These are phyloP conservation scores for Aspergillus sp. DNA, from an alignment of 2,329 filamentous ascomycete genomes.

Conservation along the genomic window DNA sequence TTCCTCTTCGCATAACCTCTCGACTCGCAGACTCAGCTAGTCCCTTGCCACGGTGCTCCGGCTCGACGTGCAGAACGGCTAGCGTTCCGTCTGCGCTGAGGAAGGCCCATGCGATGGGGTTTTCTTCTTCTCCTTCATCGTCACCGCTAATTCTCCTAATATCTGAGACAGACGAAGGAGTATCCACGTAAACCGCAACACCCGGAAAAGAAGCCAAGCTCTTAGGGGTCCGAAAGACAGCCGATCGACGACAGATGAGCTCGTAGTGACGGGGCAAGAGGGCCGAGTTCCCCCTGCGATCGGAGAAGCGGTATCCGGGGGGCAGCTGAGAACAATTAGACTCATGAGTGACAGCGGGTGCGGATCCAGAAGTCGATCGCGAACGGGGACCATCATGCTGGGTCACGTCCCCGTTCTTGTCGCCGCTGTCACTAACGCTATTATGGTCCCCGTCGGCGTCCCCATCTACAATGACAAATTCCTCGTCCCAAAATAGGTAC, in stretches of 20 bases:
- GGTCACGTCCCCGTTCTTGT: background rate
- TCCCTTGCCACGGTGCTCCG: constrained; percentile 39
- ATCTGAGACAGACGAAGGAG: background rate
- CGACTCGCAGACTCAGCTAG: constrained; percentile 33
- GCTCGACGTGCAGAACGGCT: constrained; percentile 42
- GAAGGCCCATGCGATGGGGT: constrained; percentile 43
- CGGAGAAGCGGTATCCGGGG: constrained; percentile 31
- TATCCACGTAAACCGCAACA: constrained; percentile 33
- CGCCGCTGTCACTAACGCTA: too few species aligned
- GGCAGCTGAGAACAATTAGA: constrained; percentile 20
- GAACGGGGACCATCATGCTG: background rate
- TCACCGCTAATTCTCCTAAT: background rate
- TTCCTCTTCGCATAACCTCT: constrained; percentile 33
- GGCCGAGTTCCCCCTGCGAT: constrained; percentile 25
- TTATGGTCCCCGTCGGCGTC: too few species aligned
- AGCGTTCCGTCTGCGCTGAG: constrained; percentile 39
- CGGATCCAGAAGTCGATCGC: background rate
- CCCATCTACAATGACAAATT: background rate
- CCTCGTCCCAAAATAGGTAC: constrained; percentile 31
- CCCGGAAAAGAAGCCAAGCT: constrained; percentile 33
- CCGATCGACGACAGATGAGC: constrained; percentile 39
- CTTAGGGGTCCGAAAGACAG: constrained; percentile 37
- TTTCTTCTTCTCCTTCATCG: constrained; percentile 14
- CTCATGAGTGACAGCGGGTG: background rate
- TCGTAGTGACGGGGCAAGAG: constrained; percentile 32